A percentile compares a stretch with the other conserved stretches of the same genome.
These are phyloP conservation scores for Bolboschoenus planiculmis DNA, from an alignment of 176 grass and related monocot species.

Conservation along the genomic window DNA sequence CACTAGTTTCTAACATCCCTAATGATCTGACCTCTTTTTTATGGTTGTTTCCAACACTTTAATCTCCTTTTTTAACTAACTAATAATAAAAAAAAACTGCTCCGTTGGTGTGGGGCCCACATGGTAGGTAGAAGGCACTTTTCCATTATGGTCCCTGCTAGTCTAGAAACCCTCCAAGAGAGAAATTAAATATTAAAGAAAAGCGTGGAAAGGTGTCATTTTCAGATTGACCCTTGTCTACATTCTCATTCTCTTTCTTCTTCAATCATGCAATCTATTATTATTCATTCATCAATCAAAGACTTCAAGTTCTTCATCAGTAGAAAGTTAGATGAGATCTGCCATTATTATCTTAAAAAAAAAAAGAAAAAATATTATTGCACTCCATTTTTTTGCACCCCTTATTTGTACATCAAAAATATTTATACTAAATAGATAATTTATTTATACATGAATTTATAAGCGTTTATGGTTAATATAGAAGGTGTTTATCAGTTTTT, in stretches of 20 bases:
- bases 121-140: neutral
- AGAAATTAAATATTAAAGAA: conserved; percentile 4
- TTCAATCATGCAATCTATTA: conserved; percentile 22
- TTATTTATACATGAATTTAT: no score
- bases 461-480: no score
- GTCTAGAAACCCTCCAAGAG: conserved; percentile 9
- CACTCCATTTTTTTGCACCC: no score
- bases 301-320: neutral
- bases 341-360: no score
- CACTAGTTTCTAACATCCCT: neutral
- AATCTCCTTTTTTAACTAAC: neutral
- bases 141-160: conserved; percentile 6
- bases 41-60: neutral
- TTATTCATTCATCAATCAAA: neutral
- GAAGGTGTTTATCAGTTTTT: no score
- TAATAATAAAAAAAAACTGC: neutral
- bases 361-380: no score
- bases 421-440: no score
- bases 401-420: no score
- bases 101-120: neutral
- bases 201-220: neutral
- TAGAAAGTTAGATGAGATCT: neutral
- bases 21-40: neutral
- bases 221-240: conserved; percentile 19
- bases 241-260: conserved; percentile 2